These are phyloP conservation scores for Pseudocercospora pini-densiflorae DNA, from an alignment of 2,329 filamentous ascomycete genomes.

Conservation along the genomic window DNA sequence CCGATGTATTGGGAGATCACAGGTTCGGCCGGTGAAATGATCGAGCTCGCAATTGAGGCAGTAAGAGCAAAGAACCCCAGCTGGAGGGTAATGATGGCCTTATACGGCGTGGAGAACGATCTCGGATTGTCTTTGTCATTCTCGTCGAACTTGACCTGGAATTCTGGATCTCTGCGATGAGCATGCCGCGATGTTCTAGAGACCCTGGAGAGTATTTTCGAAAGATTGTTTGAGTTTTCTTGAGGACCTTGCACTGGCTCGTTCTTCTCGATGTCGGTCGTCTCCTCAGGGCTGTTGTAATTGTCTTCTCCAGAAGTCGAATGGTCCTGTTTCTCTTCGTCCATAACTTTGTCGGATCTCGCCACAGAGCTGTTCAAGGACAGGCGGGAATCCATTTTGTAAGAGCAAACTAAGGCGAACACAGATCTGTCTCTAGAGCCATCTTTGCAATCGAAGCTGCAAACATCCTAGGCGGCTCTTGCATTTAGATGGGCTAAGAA, in stretches of 20 bases:
- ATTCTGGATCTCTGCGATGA: conserved; percentile 25
- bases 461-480: background rate
- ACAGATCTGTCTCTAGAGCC: background rate
- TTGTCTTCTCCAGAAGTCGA: conserved; percentile 8
- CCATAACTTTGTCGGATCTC: conserved; percentile 4
- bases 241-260: background rate
- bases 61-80: conserved; percentile 54
- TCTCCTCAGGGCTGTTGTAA: background rate
- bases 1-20: conserved; percentile 49
- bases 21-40: conserved; percentile 54
- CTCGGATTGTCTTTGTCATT: conserved; percentile 52
- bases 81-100: conserved; percentile 55
- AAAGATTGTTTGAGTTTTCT: conserved; percentile 1
- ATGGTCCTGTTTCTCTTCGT: conserved; percentile 17
- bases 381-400: conserved; percentile 5
- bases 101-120: conserved; percentile 51
- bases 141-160: conserved; percentile 36
- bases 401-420: background rate
- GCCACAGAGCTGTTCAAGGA: background rate
- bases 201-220: conserved; percentile 7
- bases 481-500: background rate
- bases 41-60: conserved; percentile 49
- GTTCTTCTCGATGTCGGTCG: conserved; percentile 25
- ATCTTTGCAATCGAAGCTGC: background rate
- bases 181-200: conserved; percentile 6